Percentiles rank a stretch among this genome's conserved stretches.
These are phyloP conservation scores for Cochlearia excelsa DNA, from an alignment of 345 rosid genomes.

Conservation along the genomic window DNA sequence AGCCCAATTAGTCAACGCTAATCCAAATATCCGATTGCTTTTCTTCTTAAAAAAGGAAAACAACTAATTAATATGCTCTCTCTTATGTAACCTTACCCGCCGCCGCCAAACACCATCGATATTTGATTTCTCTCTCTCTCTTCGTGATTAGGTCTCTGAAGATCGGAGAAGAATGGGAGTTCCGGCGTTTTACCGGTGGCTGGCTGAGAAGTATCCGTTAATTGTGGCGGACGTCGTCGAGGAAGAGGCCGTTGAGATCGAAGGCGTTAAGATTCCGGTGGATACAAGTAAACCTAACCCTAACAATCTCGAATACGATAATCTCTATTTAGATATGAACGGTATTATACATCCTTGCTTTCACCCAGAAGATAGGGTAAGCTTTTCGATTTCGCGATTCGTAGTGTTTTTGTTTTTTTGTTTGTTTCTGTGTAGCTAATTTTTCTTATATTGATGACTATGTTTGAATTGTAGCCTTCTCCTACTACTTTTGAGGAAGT, in stretches of 20 bases:
- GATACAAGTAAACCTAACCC: conserved; percentile 93
- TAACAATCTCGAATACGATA: conserved; percentile 76
- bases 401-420: neutral
- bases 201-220: conserved; percentile 92
- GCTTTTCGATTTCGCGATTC: neutral
- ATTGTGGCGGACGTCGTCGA: conserved; percentile 77
- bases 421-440: neutral
- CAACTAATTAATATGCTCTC: neutral
- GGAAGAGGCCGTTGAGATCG: conserved; percentile 83
- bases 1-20: neutral
- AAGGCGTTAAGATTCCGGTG: conserved; percentile 76
- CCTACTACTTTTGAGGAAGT: conserved; percentile 83
- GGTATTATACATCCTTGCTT: conserved; percentile 99
- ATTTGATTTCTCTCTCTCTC: conserved; percentile 9
- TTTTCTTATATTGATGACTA: neutral
- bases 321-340: conserved; percentile 97
- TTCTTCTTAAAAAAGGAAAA: neutral
- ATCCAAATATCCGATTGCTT: conserved; percentile 11
- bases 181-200: conserved; percentile 94
- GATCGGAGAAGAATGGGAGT: conserved; percentile 68
- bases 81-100: conserved; percentile 33
- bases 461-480: conserved; percentile 59
- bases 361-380: conserved; percentile 94
- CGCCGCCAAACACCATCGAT: conserved; percentile 32
- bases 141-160: conserved; percentile 11